These are phyloP conservation scores for Pichia sp. DNA, from an alignment of 1,139 yeast species.

Conservation along the genomic window DNA sequence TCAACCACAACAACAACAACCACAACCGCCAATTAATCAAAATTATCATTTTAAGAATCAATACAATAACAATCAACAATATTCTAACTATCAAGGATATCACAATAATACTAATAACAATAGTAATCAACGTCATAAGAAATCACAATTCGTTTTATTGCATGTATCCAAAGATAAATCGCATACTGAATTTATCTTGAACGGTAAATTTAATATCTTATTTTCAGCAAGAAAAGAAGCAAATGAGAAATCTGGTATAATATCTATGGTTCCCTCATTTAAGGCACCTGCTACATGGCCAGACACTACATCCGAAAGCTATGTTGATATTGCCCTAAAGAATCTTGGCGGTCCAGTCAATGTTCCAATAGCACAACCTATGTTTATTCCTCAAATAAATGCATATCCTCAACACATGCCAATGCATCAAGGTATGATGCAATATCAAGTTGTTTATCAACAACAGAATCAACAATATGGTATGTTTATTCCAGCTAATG, in stretches of 20 bases:
- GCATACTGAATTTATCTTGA: slow-evolving; percentile 38
- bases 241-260: slow-evolving; percentile 29
- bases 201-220: slow-evolving; percentile 54
- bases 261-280: slow-evolving; percentile 56
- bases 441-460: not conserved
- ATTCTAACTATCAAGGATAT: not conserved
- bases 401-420: slow-evolving; percentile 2
- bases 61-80: not conserved
- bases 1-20: slow-evolving; percentile 2
- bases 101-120: slow-evolving; percentile 1
- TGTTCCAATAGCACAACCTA: slow-evolving; percentile 14
- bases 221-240: slow-evolving; percentile 34
- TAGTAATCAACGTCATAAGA: slow-evolving; percentile 1
- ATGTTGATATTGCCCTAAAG: slow-evolving; percentile 41
- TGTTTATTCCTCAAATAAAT: slow-evolving; percentile 6
- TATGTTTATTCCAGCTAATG: slow-evolving; percentile 9
- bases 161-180: slow-evolving; percentile 42
- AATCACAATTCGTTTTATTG: slow-evolving; percentile 21
- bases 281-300: slow-evolving; percentile 81
- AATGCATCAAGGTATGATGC: not conserved
- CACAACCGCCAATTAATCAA: slow-evolving; percentile 3
- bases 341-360: slow-evolving; percentile 16
- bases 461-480: slow-evolving; percentile 1
- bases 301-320: slow-evolving; percentile 43
- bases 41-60: slow-evolving; percentile 1